phyloP scores from a whole-genome alignment of 371 early-diverging fungal species.

The Mortierella sp. region DNA sequence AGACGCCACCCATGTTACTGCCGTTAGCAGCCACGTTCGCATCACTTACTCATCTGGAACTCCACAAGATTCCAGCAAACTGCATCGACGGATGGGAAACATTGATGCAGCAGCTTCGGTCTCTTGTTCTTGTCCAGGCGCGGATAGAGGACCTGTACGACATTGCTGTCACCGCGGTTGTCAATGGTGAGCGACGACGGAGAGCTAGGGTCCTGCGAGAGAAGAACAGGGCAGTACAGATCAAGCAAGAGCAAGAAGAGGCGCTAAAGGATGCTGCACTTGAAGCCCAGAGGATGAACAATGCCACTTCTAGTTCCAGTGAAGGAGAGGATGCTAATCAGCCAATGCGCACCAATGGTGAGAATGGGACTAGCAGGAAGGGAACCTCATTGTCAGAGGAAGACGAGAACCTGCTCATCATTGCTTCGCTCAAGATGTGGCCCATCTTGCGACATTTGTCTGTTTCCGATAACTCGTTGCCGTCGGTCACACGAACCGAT shows the following conservation, averaged over 20 bases:
- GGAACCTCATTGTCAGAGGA: too few relatives aligned
- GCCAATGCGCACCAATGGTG: slow-evolving; percentile 6
- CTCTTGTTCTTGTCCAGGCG: slow-evolving; percentile 59
- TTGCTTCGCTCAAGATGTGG: slow-evolving; percentile 57
- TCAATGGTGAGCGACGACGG: slow-evolving; percentile 45
- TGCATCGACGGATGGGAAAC: slow-evolving; percentile 62
- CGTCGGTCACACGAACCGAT: slow-evolving; percentile 58
- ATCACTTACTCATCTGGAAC: slow-evolving; percentile 60
- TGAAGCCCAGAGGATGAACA: background rate
- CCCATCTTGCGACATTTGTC: slow-evolving; percentile 60
- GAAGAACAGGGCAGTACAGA: slow-evolving; percentile 25
- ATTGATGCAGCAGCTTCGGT: slow-evolving; percentile 54
- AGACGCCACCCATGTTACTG: slow-evolving; percentile 22
- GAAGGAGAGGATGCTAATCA: slow-evolving; percentile 7
- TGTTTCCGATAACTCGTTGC: slow-evolving; percentile 66
- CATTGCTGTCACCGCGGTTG: slow-evolving; percentile 52
- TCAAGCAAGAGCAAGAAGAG: slow-evolving; percentile 39
- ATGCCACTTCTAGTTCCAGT: background rate
- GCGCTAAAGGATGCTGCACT: slow-evolving; percentile 39
- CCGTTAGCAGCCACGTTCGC: slow-evolving; percentile 58
- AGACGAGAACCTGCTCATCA: slow-evolving; percentile 22
- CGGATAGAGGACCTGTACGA: slow-evolving; percentile 60
- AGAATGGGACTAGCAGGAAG: background rate
- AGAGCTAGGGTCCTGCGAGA: slow-evolving; percentile 33
- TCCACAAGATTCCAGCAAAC: slow-evolving; percentile 59